These are phyloP conservation scores for Nitzschia sp. DNA, from an alignment of 108 stramenopile genomes.

Conservation along the genomic window DNA sequence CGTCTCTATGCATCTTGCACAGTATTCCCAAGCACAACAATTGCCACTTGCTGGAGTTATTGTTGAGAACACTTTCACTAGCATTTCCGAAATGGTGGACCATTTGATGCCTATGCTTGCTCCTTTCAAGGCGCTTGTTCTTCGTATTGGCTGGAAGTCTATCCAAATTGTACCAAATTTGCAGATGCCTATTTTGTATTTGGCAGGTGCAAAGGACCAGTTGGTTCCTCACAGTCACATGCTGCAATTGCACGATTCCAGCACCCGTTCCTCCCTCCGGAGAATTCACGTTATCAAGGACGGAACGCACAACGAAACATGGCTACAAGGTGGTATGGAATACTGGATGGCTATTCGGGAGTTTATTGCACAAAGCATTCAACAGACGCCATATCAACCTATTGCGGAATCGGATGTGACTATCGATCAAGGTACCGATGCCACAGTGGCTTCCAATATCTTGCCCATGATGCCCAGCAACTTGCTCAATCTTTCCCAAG, in stretches of 20 bases:
- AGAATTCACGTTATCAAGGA: constrained; percentile 65
- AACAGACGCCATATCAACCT: constrained; percentile 3
- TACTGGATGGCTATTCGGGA: constrained; percentile 63
- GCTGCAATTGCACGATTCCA: constrained; percentile 56
- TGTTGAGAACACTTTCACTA: constrained; percentile 95
- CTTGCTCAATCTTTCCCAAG: constrained; percentile 50
- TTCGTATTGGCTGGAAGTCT: constrained; percentile 86
- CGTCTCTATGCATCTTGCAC: constrained; percentile 85
- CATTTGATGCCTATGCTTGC: constrained; percentile 84
- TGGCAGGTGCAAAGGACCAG: constrained; percentile 86
- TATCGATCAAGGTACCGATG: neutral
- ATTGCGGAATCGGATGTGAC: neutral
- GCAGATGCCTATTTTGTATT: constrained; percentile 72
- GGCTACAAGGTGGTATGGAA: constrained; percentile 76
- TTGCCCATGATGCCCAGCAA: constrained; percentile 46
- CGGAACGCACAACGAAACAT: constrained; percentile 96
- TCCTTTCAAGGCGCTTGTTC: constrained; percentile 78
- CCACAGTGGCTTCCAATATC: constrained; percentile 11
- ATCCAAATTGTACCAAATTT: constrained; percentile 49
- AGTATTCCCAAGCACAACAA: constrained; percentile 52
- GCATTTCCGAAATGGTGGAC: constrained; percentile 92
- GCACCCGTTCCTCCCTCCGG: constrained; percentile 19
- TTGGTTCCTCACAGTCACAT: constrained; percentile 93
- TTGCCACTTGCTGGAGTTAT: constrained; percentile 78
- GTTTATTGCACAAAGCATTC: constrained; percentile 42